Percentiles rank a stretch among this genome's conserved stretches.
Evolutionary conservation across 768 basidiomycete genomes (phyloP).

Genomic region (Butyriboletus loyo): DNA sequence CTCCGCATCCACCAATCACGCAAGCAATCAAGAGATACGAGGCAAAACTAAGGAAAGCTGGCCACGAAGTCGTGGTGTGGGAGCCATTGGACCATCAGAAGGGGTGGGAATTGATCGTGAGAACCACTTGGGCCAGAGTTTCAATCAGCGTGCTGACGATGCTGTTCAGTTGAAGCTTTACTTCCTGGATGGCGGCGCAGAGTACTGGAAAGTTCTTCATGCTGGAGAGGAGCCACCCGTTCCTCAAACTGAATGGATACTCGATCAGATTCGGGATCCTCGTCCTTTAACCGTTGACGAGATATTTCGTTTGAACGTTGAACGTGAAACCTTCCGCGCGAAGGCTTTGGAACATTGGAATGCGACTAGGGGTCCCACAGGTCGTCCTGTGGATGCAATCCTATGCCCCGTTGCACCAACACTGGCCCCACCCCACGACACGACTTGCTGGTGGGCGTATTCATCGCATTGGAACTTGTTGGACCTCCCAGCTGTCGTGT

Average conservation of each 20-base stretch:
- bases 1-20: slow-evolving; percentile 47
- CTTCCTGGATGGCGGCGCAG: slow-evolving; percentile 47
- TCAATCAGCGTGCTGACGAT: slow-evolving; percentile 15
- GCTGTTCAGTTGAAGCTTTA: slow-evolving; percentile 40
- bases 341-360: slow-evolving; percentile 46
- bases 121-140: neutral
- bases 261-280: slow-evolving; percentile 38
- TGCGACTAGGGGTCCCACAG: slow-evolving; percentile 33
- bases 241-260: slow-evolving; percentile 43
- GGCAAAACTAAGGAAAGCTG: slow-evolving; percentile 40
- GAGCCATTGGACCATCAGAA: slow-evolving; percentile 41
- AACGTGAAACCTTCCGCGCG: slow-evolving; percentile 42
- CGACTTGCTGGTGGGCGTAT: slow-evolving; percentile 49
- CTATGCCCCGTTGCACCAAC: slow-evolving; percentile 46
- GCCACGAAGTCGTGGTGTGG: slow-evolving; percentile 53
- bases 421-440: slow-evolving; percentile 47
- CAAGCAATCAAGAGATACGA: slow-evolving; percentile 40
- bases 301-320: slow-evolving; percentile 43
- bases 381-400: slow-evolving; percentile 46
- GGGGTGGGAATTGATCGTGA: slow-evolving; percentile 48
- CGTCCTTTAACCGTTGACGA: slow-evolving; percentile 40
- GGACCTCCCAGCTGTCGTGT: slow-evolving; percentile 47
- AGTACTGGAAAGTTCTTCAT: slow-evolving; percentile 39
- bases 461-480: slow-evolving; percentile 52
- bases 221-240: slow-evolving; percentile 36